Evolutionary conservation across 345 rosid genomes (phyloP), one percentile per base, ranked within the genome.

Genomic region (Carallia pectinifolia): DNA sequence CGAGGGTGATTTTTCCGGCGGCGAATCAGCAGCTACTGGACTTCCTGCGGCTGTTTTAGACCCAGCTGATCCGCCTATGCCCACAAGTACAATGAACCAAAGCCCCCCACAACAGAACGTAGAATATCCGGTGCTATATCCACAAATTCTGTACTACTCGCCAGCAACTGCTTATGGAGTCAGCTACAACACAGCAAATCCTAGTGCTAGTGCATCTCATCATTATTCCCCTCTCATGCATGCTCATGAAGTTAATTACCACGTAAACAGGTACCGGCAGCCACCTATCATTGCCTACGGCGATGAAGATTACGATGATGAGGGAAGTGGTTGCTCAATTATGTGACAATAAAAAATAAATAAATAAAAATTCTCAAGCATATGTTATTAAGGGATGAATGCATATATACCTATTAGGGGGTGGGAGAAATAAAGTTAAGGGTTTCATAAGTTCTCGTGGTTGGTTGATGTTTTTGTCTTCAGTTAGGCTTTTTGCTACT

Each of bases 111-210:
- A 50, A 30, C 77, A 75, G 17, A 58, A 84, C 68, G 74, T 78
- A 53, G 23, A 23, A 23, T 67, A 74, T 17, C 69, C 50, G 17
- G 1, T 44, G 16, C 50, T 77, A 7, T 64, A 72, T 31, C 80
- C 69, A 30, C 75, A 70, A 12, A 44, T 44, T 2, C 60, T 76
- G 69, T 72, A 73, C 18, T 58, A 83, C 61, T 69, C 72, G 30
- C 81, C 83, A 30, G 53, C 69, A 3, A 77, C 86, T 0, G 81
- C 70, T 30, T 83, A 80, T 62, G 90, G 86, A 23, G 80, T 80
- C 64, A 85, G 84, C 72, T 79, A 92, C 76, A 85, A 70, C 74
- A 78, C 88, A 5, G 74, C 87, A 10, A 66, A 83, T 61, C 85
- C 86, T 6, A 71, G 86, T 23, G 61, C 61, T 1, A 67, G 55